Percentiles rank a stretch among this genome's conserved stretches.
Evolutionary conservation across 2,329 filamentous ascomycete species (phyloP).

Genomic region (Cylindrodendrum hubeiense): DNA sequence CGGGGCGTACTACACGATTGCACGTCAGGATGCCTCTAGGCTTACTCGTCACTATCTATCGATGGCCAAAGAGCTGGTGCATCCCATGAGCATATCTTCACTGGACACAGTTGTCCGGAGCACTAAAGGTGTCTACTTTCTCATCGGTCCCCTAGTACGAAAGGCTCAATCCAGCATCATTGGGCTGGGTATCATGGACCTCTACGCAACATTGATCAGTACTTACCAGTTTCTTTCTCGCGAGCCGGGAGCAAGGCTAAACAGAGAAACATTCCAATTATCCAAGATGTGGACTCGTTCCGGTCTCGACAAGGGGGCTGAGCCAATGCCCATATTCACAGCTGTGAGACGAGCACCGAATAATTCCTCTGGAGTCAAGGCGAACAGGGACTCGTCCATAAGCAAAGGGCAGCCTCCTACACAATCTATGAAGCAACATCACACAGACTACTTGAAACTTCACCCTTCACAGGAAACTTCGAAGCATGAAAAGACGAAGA

Average conservation of each 20-base stretch:
- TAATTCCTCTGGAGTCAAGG: conserved; percentile 27
- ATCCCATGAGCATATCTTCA: conserved; percentile 36
- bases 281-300: conserved; percentile 36
- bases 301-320: conserved; percentile 21
- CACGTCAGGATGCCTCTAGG: conserved; percentile 26
- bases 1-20: conserved; percentile 40
- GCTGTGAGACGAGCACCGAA: conserved; percentile 35
- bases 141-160: conserved; percentile 33
- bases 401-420: conserved; percentile 15
- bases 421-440: conserved; percentile 21
- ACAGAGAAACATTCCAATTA: conserved; percentile 37
- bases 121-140: conserved; percentile 36
- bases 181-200: conserved; percentile 38
- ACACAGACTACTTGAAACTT: neutral
- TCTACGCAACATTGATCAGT: conserved; percentile 37
- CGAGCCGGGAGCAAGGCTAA: conserved; percentile 27
- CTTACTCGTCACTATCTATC: conserved; percentile 34
- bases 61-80: conserved; percentile 32
- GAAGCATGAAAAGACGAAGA: neutral
- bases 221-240: conserved; percentile 34
- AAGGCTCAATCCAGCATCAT: conserved; percentile 42
- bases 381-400: conserved; percentile 18
- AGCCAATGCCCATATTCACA: conserved; percentile 39
- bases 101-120: conserved; percentile 31
- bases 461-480: neutral